Percentiles rank a stretch among this genome's conserved stretches.
phyloP scores from a whole-genome alignment of 2,329 filamentous ascomycete genomes.

The Fusarium tupiense region DNA sequence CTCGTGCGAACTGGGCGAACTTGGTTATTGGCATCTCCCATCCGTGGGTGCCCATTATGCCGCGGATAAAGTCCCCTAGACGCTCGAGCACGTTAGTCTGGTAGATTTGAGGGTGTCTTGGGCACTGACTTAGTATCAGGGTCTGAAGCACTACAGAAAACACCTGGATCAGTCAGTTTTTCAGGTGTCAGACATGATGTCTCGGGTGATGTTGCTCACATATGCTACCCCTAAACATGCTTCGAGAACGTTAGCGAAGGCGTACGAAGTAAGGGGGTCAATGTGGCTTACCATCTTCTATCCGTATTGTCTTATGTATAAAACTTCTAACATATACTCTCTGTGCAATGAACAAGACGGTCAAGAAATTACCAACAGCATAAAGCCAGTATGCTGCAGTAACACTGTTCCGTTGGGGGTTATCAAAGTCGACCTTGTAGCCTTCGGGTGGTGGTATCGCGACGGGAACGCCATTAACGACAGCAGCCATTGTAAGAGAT shows the following conservation, averaged over 20 bases:
- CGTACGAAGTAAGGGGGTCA: background rate
- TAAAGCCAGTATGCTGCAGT: conserved; percentile 39
- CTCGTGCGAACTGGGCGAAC: conserved; percentile 4
- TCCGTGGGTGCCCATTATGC: conserved; percentile 23
- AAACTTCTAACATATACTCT: conserved; percentile 37
- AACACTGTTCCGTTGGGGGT: conserved; percentile 34
- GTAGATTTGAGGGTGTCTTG: background rate
- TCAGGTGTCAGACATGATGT: background rate
- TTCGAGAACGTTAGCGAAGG: background rate
- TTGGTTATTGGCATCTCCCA: conserved; percentile 31
- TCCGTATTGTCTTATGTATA: background rate
- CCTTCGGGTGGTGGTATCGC: conserved; percentile 40
- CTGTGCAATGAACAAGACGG: conserved; percentile 33
- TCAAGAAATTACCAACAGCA: conserved; percentile 21
- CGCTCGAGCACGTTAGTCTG: background rate
- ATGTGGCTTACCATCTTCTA: conserved; percentile 6
- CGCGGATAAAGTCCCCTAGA: conserved; percentile 13
- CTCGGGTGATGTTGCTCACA: background rate
- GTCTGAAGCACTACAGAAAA: conserved; percentile 21
- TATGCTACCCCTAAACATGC: conserved; percentile 16
- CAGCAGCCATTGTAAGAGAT: conserved; percentile 9
- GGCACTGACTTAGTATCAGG: conserved; percentile 11
- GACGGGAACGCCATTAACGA: conserved; percentile 40
- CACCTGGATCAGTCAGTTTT: background rate
- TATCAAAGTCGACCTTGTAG: conserved; percentile 45